Evolutionary conservation across 2,329 filamentous ascomycete species (phyloP).

Genomic region (Neofusicoccum sp.): DNA sequence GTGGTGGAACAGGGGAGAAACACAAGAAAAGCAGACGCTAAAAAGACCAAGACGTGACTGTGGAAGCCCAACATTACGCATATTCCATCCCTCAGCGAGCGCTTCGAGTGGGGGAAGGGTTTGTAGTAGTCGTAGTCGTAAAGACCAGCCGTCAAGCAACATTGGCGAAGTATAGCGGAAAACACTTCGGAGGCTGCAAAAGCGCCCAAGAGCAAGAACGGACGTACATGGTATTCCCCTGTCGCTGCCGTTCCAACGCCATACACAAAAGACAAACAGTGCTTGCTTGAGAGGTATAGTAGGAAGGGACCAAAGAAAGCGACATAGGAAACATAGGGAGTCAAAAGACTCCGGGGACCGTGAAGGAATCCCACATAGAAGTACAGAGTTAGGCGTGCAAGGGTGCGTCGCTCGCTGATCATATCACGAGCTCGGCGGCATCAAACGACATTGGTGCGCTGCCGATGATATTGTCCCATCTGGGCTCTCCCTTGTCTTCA

Average conservation of each 20-base stretch:
- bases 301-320: neutral
- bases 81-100: constrained; percentile 12
- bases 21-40: neutral
- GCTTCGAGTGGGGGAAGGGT: constrained; percentile 12
- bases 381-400: neutral
- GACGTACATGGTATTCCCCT: constrained; percentile 11
- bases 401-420: neutral
- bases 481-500: constrained; percentile 84
- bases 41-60: neutral
- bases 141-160: constrained; percentile 3
- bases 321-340: neutral
- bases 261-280: neutral
- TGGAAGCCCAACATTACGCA: constrained; percentile 3
- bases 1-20: neutral
- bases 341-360: neutral
- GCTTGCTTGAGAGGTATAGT: neutral
- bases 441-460: constrained; percentile 9
- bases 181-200: neutral
- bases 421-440: constrained; percentile 6
- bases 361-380: neutral
- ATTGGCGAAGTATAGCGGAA: neutral
- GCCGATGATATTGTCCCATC: constrained; percentile 63
- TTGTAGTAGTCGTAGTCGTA: neutral
- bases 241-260: constrained; percentile 14
- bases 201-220: constrained; percentile 6